Evolutionary conservation across 1,139 yeast genomes (phyloP), one percentile per base, ranked within the genome.

Genomic region (Kurtzmaniella natalensis): DNA sequence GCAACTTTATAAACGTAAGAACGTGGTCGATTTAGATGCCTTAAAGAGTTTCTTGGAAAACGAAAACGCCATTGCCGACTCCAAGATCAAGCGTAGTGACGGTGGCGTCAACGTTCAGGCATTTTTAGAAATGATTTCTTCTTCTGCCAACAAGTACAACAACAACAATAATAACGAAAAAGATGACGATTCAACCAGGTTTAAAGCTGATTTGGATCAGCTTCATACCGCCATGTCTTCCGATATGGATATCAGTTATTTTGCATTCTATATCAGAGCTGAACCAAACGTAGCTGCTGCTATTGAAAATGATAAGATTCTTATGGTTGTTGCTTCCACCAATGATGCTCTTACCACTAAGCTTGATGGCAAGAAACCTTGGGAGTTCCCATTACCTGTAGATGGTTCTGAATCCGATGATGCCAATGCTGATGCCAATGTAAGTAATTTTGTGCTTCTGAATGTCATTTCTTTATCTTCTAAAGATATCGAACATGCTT

Each of bases 351-450:
- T 81, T 18, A 57, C 49, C 23, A 40, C 39, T 21, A 54, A 57
- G 52, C 43, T 55, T 46, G 23, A 50, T 57, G 54, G 51, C 38
- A 31, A 55, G 40, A 81, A 81, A 48, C 88, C 88, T 23, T 81
- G 88, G 88, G 78, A 78, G 47, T 81, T 78, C 51, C 88, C 89
- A 1, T 56, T 76, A 13, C 62, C 59, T 5, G 44, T 41, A 14
- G 51, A 45, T 10, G 63, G 56, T 29, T 71, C 67, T 18, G 59
- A 63, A 39, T 64, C 62, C 25, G 58, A 63, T 14, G 80, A 75
- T 31, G 50, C 55, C 22, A 60, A 68, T 0, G 64, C 73, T 5
- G 51, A 56, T 10, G 45, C 58, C 4, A 81, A 81, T 50, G 55
- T 78, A 28, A 51, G 66, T 29, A 59, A 61, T 40, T 81, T 78